These are phyloP conservation scores for Cubamyces sp. DNA, from an alignment of 768 basidiomycete genomes.

Conservation along the genomic window DNA sequence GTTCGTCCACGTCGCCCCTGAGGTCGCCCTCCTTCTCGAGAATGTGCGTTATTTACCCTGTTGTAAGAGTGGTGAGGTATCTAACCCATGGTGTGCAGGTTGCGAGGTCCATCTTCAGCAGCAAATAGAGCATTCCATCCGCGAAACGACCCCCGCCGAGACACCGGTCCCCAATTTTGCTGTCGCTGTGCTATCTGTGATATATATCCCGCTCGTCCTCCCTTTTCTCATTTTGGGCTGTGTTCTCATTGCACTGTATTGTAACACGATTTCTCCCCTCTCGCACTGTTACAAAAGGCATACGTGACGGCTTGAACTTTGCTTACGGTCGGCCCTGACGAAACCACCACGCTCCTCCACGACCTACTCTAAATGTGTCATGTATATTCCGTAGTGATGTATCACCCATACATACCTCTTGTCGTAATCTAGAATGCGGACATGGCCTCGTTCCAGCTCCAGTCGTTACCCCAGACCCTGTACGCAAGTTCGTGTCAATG, in stretches of 20 bases:
- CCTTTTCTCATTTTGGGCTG: conserved; percentile 49
- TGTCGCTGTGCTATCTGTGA: conserved; percentile 76
- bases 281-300: conserved; percentile 60
- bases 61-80: conserved; percentile 10
- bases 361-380: conserved; percentile 38
- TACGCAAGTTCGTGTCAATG: conserved; percentile 18
- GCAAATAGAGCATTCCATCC: conserved; percentile 62
- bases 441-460: conserved; percentile 41
- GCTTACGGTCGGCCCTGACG: conserved; percentile 40
- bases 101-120: conserved; percentile 76
- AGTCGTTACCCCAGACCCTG: conserved; percentile 39
- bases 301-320: conserved; percentile 47
- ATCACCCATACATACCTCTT: conserved; percentile 40
- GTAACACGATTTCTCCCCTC: conserved; percentile 64
- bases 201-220: conserved; percentile 71
- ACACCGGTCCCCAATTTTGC: conserved; percentile 33
- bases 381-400: conserved; percentile 43
- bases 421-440: conserved; percentile 43
- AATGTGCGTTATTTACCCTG: conserved; percentile 55
- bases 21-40: conserved; percentile 84
- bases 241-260: conserved; percentile 73
- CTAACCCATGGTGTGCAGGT: conserved; percentile 49
- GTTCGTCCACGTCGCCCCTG: conserved; percentile 82
- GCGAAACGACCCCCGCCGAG: conserved; percentile 8
- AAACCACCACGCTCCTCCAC: conserved; percentile 34